These are phyloP conservation scores for Lunasporangiospora selenospora DNA, from an alignment of 192 early-diverging fungal species.

Conservation along the genomic window DNA sequence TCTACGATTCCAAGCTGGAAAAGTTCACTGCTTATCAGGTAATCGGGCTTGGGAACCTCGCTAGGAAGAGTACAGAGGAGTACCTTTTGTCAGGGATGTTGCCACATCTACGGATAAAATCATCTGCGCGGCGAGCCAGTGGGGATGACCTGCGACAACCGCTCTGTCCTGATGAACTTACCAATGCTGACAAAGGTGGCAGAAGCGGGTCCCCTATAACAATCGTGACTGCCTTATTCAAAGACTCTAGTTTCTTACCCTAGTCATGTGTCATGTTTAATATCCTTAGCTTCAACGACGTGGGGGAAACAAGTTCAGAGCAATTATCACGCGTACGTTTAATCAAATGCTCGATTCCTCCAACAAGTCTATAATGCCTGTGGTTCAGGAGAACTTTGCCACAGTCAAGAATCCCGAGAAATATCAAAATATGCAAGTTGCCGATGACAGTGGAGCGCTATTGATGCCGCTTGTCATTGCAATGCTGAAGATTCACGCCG, in stretches of 20 bases:
- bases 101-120: too few relatives aligned
- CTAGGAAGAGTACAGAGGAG: too few relatives aligned
- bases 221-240: too few relatives aligned
- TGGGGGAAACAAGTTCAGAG: conserved; percentile 46
- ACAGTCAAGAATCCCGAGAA: conserved; percentile 48
- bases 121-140: too few relatives aligned
- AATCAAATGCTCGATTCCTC: conserved; percentile 48
- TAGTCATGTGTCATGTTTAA: background rate
- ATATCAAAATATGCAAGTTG: conserved; percentile 35
- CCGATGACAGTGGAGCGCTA: conserved; percentile 48
- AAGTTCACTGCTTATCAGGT: conserved; percentile 55
- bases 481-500: conserved; percentile 75
- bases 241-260: too few relatives aligned
- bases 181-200: too few relatives aligned
- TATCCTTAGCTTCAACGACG: conserved; percentile 31
- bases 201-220: too few relatives aligned
- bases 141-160: too few relatives aligned
- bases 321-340: conserved; percentile 41
- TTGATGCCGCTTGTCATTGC: conserved; percentile 55
- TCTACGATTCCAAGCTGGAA: conserved; percentile 52
- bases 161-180: too few relatives aligned
- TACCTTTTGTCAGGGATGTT: too few relatives aligned
- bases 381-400: conserved; percentile 43
- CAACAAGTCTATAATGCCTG: conserved; percentile 23
- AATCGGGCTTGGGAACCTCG: background rate